Evolutionary conservation across 2,329 filamentous ascomycete species (phyloP).

Genomic region (Paracoccidioides brasiliensis): DNA sequence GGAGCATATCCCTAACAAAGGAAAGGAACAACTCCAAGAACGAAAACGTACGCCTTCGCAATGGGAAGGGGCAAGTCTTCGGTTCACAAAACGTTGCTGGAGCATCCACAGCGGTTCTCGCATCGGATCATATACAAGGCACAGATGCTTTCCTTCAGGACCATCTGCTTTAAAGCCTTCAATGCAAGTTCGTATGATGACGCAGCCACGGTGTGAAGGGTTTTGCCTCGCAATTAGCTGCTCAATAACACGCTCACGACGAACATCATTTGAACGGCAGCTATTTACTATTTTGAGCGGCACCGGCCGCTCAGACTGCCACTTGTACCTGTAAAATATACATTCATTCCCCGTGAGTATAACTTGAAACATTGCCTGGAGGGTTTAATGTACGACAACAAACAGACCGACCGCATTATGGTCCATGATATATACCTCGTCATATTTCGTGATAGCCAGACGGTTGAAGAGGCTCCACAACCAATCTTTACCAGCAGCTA

Average conservation of each 20-base stretch:
- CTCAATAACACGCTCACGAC: not conserved
- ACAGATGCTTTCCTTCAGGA: not conserved
- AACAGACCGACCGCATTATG: not conserved
- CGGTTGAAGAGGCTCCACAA: constrained; percentile 28
- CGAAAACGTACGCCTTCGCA: not conserved
- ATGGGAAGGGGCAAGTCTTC: not conserved
- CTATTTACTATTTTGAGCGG: constrained; percentile 3
- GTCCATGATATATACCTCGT: not conserved
- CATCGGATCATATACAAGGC: not conserved
- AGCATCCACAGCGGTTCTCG: not conserved
- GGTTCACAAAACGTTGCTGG: not conserved
- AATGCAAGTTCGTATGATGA: not conserved
- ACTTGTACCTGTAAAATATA: not conserved
- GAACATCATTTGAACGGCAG: not conserved
- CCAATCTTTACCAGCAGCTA: constrained; percentile 28
- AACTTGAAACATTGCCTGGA: no score
- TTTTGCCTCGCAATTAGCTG: not conserved
- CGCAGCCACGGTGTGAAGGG: not conserved
- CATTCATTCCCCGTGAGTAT: not conserved
- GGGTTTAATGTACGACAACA: no score
- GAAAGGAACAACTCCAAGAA: not conserved
- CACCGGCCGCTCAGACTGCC: not conserved
- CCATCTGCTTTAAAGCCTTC: not conserved
- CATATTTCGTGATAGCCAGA: constrained; percentile 27
- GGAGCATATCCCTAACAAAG: no score